Evolutionary conservation across 2,329 filamentous ascomycete species (phyloP).

Genomic region (Cytospora schulzeri): DNA sequence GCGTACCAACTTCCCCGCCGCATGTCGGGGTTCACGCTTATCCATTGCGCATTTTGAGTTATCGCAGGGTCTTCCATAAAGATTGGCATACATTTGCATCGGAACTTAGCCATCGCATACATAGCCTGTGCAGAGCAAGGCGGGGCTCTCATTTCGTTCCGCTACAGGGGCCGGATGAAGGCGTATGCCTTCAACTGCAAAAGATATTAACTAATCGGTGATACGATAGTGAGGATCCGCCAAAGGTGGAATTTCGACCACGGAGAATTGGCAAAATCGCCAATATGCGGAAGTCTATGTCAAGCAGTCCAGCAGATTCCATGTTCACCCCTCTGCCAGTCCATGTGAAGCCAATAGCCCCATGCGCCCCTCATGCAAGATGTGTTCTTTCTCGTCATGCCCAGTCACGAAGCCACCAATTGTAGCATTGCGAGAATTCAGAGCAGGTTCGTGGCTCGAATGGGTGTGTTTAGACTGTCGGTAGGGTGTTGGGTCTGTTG

Average conservation of each 20-base stretch:
- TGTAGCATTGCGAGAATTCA: slow-evolving; percentile 11
- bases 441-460: slow-evolving; percentile 12
- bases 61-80: not conserved
- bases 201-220: no score
- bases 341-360: not conserved
- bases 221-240: not conserved
- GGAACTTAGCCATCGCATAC: no score
- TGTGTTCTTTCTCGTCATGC: not conserved
- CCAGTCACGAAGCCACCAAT: not conserved
- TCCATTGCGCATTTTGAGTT: not conserved
- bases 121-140: not conserved
- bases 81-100: not conserved
- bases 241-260: not conserved
- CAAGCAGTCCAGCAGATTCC: not conserved
- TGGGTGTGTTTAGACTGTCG: slow-evolving; percentile 9
- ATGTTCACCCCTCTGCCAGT: not conserved
- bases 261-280: not conserved
- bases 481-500: slow-evolving; percentile 10
- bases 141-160: not conserved
- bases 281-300: not conserved
- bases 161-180: no score
- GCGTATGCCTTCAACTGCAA: no score
- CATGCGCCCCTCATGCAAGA: not conserved
- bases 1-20: not conserved
- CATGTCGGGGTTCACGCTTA: not conserved